phyloP scores from a whole-genome alignment of 2,329 filamentous ascomycete species.

The Diaporthe australafricana region DNA sequence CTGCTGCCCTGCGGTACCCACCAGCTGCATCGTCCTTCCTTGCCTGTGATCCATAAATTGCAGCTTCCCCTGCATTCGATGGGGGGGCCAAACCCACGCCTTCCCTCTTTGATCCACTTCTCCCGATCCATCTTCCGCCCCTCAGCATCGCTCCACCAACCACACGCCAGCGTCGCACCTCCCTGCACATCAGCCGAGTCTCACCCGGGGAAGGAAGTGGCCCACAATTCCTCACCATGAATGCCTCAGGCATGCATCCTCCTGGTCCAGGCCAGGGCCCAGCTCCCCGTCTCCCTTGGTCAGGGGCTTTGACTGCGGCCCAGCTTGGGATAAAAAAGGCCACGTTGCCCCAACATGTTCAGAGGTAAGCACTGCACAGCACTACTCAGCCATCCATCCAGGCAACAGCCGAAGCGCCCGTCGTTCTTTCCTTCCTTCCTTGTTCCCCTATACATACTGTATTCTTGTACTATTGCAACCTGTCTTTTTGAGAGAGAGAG shows the following conservation, averaged over 20 bases:
- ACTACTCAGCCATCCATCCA: conserved; percentile 14
- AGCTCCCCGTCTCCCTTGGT: not conserved
- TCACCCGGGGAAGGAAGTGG: conserved; percentile 23
- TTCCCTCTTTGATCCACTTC: conserved; percentile 26
- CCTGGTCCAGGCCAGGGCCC: not conserved
- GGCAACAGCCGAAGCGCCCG: conserved; percentile 17
- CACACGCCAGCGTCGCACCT: conserved; percentile 30
- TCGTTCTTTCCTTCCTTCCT: conserved; percentile 1
- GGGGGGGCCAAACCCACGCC: conserved; percentile 23
- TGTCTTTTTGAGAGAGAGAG: conserved; percentile 16
- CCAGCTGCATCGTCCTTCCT: conserved; percentile 24
- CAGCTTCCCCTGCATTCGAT: conserved; percentile 29
- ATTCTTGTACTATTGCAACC: conserved; percentile 24
- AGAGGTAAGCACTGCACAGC: conserved; percentile 10
- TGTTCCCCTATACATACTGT: conserved; percentile 8
- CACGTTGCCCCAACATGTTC: conserved; percentile 34
- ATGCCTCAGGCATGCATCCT: not conserved
- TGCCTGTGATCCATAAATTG: conserved; percentile 24
- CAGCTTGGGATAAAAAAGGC: conserved; percentile 35
- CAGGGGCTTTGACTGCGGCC: conserved; percentile 21
- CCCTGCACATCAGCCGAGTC: conserved; percentile 33
- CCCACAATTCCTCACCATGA: not conserved
- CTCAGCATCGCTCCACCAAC: conserved; percentile 20
- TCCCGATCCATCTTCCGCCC: conserved; percentile 29
- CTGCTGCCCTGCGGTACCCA: too few species aligned